Evolutionary conservation across 2,329 filamentous ascomycete species (phyloP).

Genomic region (Curvularia spicifera): DNA sequence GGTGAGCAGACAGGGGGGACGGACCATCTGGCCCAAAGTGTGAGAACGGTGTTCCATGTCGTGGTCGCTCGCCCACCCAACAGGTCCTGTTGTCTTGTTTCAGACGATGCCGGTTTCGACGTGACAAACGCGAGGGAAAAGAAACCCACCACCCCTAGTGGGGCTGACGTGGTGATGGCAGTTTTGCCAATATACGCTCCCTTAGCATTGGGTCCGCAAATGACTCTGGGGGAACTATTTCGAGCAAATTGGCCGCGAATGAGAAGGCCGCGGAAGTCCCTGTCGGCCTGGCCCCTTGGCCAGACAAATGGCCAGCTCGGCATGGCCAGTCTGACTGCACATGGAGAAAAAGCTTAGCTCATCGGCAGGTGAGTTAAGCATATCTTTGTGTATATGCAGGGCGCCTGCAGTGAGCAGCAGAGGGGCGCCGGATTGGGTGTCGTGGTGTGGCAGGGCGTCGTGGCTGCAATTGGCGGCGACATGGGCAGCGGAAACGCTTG

Average conservation of each 20-base stretch:
- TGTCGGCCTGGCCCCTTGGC: background rate
- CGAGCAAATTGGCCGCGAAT: background rate
- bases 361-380: conserved; percentile 17
- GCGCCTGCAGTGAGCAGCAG: background rate
- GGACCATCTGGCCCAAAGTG: background rate
- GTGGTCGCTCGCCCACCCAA: background rate
- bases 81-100: background rate
- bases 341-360: conserved; percentile 12
- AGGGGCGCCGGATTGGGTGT: background rate
- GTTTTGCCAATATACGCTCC: background rate
- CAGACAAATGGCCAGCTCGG: background rate
- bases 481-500: conserved; percentile 8
- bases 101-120: background rate
- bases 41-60: background rate
- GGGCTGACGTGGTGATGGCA: background rate
- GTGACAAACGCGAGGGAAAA: background rate
- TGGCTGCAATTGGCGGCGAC: background rate
- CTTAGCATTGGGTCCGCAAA: background rate
- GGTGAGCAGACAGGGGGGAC: background rate
- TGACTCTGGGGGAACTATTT: background rate
- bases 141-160: background rate
- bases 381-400: background rate
- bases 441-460: background rate
- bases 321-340: background rate
- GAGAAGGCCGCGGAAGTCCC: background rate